Conservation (phyloP, 371 early-diverging fungal species). For the Mortierella sp. region DNA sequence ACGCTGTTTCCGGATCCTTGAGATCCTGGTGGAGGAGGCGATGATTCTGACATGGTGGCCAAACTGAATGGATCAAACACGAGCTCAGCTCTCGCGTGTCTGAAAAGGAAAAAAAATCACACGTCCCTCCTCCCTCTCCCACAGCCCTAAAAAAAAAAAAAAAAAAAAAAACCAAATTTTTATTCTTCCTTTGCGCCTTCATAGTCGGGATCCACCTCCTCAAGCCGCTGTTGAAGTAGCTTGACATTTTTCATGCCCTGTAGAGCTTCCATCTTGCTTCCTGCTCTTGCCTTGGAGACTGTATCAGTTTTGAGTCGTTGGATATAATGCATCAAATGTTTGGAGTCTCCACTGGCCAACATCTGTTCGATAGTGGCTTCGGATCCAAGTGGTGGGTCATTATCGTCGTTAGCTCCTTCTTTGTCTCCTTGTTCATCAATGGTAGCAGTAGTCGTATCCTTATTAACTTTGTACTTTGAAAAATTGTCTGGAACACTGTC, state of each 20-base stretch:
- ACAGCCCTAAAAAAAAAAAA: too few relatives aligned
- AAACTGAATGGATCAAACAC: too few relatives aligned
- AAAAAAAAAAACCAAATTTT: too few relatives aligned
- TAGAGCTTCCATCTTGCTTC: slow-evolving; percentile 45
- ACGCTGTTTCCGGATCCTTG: too few relatives aligned
- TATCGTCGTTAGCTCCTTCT: slow-evolving; percentile 2
- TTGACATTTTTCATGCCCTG: slow-evolving; percentile 52
- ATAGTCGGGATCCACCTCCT: slow-evolving; percentile 14
- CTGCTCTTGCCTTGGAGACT: slow-evolving; percentile 40
- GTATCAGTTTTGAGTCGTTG: slow-evolving; percentile 48
- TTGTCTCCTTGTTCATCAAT: background rate
- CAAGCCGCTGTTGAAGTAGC: slow-evolving; percentile 32
- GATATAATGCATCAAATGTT: slow-evolving; percentile 32
- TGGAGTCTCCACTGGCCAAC: slow-evolving; percentile 18
- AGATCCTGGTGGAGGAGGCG: too few relatives aligned
- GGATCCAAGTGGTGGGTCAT: slow-evolving; percentile 11
- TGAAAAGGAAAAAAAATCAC: too few relatives aligned
- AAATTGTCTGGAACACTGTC: slow-evolving; percentile 38
- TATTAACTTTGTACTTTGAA: slow-evolving; percentile 41
- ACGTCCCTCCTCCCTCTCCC: too few relatives aligned
- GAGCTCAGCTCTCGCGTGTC: too few relatives aligned
- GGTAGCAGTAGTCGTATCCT: slow-evolving; percentile 3
- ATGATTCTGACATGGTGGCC: too few relatives aligned
- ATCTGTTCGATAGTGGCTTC: slow-evolving; percentile 39
- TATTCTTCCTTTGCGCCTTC: too few relatives aligned